Evolutionary conservation across 495 filamentous ascomycete genomes (phyloP).

Genomic region (Podospora tetraspora): DNA sequence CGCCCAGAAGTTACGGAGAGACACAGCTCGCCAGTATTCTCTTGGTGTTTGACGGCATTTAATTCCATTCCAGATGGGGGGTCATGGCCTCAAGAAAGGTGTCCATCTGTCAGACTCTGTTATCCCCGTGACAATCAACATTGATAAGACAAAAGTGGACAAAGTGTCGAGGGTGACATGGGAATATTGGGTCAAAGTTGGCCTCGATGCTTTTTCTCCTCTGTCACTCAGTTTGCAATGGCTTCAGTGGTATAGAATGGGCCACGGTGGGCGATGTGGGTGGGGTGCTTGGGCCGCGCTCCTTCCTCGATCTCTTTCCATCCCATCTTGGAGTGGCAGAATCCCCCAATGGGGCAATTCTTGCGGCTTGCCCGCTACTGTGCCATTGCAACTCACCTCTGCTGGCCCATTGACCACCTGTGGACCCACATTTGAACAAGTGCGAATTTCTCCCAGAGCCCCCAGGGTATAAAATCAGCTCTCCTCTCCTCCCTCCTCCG

Average conservation of each 20-base stretch:
- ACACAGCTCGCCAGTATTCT: too few species aligned
- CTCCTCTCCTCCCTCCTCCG: not conserved
- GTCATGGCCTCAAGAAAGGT: not conserved
- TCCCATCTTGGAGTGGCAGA: not conserved
- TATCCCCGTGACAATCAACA: not conserved
- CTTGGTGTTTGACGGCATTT: too few species aligned
- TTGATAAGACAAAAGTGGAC: not conserved
- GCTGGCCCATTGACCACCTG: not conserved
- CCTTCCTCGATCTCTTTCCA: not conserved
- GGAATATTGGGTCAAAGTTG: not conserved
- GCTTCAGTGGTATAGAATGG: not conserved
- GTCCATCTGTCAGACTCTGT: not conserved
- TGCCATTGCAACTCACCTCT: not conserved
- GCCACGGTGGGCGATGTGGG: not conserved
- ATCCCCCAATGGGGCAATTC: not conserved
- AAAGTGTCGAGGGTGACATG: not conserved
- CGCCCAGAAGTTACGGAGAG: not conserved
- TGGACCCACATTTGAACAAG: not conserved
- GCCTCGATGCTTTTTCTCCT: not conserved
- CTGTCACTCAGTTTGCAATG: not conserved
- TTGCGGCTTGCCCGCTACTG: not conserved
- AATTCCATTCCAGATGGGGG: too few species aligned
- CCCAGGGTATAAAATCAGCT: not conserved
- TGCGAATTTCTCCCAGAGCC: not conserved
- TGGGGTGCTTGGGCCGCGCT: too few species aligned